Percentiles rank a stretch among this genome's conserved stretches.
phyloP scores from a whole-genome alignment of 1,284 basidiomycete species.

The Tylopilus sp. region DNA sequence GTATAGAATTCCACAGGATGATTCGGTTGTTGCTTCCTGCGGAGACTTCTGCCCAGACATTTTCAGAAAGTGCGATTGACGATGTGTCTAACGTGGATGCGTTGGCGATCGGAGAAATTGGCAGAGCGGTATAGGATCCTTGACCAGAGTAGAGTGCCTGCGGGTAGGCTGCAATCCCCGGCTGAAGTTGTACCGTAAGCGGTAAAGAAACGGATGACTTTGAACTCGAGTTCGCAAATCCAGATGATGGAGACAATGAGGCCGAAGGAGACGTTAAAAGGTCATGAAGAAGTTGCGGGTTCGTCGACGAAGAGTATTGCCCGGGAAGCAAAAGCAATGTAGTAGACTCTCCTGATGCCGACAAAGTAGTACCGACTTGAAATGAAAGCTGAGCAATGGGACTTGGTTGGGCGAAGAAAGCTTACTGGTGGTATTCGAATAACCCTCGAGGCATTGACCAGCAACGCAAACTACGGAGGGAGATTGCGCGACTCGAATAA shows the following conservation, averaged over 20 bases:
- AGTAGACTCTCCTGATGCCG: conserved; percentile 48
- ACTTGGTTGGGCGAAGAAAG: conserved; percentile 14
- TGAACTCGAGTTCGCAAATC: conserved; percentile 51
- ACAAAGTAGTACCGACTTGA: conserved; percentile 63
- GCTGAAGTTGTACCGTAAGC: conserved; percentile 57
- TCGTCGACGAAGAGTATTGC: conserved; percentile 65
- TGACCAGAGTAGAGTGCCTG: conserved; percentile 59
- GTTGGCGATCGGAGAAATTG: conserved; percentile 46
- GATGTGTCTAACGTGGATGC: conserved; percentile 48
- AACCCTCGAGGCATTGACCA: conserved; percentile 76
- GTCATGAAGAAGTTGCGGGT: conserved; percentile 65
- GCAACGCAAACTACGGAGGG: conserved; percentile 71
- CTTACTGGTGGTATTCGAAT: conserved; percentile 66
- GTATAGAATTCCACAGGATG: conserved; percentile 73
- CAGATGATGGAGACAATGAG: conserved; percentile 52
- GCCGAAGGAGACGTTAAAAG: conserved; percentile 61
- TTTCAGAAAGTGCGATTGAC: conserved; percentile 60
- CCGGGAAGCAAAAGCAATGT: conserved; percentile 66
- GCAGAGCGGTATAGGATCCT: conserved; percentile 54
- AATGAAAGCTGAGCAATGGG: conserved; percentile 16
- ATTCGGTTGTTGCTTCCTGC: conserved; percentile 51
- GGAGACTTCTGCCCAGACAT: conserved; percentile 63
- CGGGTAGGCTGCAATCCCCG: conserved; percentile 62
- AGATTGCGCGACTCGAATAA: conserved; percentile 49
- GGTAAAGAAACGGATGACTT: conserved; percentile 51